Base-by-base conservation (phyloP, 257 asterid genomes). In the Rehmannia glutinosa region DNA sequence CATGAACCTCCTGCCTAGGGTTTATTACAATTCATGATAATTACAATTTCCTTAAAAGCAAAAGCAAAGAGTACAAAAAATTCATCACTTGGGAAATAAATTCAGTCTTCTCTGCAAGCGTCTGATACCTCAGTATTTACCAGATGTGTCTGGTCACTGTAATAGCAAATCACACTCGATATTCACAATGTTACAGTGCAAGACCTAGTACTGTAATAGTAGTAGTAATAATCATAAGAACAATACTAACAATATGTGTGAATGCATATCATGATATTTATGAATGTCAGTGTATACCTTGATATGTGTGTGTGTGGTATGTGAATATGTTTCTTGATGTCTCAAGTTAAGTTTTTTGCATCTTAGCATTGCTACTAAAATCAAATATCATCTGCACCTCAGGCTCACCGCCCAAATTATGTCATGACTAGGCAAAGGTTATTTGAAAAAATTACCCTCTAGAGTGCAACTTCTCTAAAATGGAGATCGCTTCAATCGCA, bases 401-500 rank as follows among this genome's bases (percentile, higher is more conserved):
- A 56, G 42, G 52, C 45, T n/a, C n/a, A n/a, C n/a, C n/a, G n/a
- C n/a, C 54, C 59, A 43, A 72, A 59, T 15, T 42, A 15, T 46
- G 42, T 45, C 59, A 35, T 46, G 19, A 62, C 30, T 11, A 27
- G 41, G 42, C 36, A 64, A 21, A 38, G 21, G 50, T 57, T 50
- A 20, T 13, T 33, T 51, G 38, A 69, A 57, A 78, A 46, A 42
- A 70, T 78, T 77, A 87, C 91, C 91, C 97, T 81, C 75, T 77
- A 1, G 81, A 80, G 62, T 88, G 96, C 81, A 88, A 68, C 76
- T 79, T 82, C 81, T 88, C 91, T 62, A 88, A 61, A 71, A 88
- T 88, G 66, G 94, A 88, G 75, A 88, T 81, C 9, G 96, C 91
- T 81, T 88, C 91, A 67, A 88, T 79, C 62, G 94, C 91, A 69